Percentiles rank a stretch among this genome's conserved stretches.
Conservation (phyloP, 768 basidiomycete genomes). For the Candolleomyces efflorescens region DNA sequence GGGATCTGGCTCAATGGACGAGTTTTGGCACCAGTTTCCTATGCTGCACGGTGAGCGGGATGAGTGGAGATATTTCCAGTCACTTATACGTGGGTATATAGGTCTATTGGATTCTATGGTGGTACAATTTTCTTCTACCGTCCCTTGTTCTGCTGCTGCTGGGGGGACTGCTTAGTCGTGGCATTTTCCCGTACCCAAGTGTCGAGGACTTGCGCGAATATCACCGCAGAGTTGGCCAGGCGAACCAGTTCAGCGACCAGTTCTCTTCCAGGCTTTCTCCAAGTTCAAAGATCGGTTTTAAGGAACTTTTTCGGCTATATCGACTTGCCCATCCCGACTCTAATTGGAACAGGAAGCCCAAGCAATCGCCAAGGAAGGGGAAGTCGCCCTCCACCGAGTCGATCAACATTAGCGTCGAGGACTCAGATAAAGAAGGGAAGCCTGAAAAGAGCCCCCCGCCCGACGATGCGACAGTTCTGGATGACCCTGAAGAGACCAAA, state of each 20-base stretch:
- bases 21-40: slow-evolving; percentile 40
- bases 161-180: slow-evolving; percentile 44
- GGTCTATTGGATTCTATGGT: slow-evolving; percentile 66
- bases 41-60: slow-evolving; percentile 48
- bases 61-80: neutral
- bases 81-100: slow-evolving; percentile 17
- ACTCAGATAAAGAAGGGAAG: neutral
- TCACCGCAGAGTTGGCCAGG: slow-evolving; percentile 42
- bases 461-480: slow-evolving; percentile 19
- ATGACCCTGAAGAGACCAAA: slow-evolving; percentile 28
- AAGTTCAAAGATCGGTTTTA: slow-evolving; percentile 40
- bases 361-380: slow-evolving; percentile 17
- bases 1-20: slow-evolving; percentile 52
- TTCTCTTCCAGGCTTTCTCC: slow-evolving; percentile 42
- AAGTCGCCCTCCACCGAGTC: neutral
- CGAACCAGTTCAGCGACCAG: slow-evolving; percentile 48
- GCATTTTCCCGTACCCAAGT: slow-evolving; percentile 51
- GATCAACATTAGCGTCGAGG: neutral
- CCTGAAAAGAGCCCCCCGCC: neutral
- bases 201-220: slow-evolving; percentile 49
- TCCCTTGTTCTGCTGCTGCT: slow-evolving; percentile 44
- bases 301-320: slow-evolving; percentile 53
- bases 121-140: slow-evolving; percentile 51
- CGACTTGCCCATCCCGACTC: slow-evolving; percentile 31
- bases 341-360: slow-evolving; percentile 29